These are phyloP conservation scores for Tilletia caries DNA, from an alignment of 1,284 basidiomycete species.

Conservation along the genomic window DNA sequence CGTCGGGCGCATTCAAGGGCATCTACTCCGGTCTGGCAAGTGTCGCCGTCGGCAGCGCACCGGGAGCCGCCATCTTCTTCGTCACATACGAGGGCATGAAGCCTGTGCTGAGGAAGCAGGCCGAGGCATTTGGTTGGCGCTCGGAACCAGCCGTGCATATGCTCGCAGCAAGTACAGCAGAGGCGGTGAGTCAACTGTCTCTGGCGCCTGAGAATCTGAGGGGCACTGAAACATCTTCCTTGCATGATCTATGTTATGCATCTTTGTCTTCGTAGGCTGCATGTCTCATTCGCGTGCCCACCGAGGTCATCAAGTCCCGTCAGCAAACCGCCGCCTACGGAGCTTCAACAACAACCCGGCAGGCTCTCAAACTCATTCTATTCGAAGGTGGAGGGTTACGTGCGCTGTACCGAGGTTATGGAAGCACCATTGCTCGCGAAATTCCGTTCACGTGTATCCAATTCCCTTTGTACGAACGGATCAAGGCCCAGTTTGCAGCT, in stretches of 20 bases:
- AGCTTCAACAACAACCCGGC: constrained; percentile 58
- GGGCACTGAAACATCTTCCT: too few relatives aligned
- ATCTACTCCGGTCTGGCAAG: constrained; percentile 93
- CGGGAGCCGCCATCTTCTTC: constrained; percentile 94
- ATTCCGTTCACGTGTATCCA: constrained; percentile 95
- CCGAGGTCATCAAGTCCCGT: constrained; percentile 86
- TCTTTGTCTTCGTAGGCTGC: constrained; percentile 66
- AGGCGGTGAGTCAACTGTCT: constrained; percentile 34
- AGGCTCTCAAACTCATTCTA: constrained; percentile 59
- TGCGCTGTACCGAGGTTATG: constrained; percentile 77
- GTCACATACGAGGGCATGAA: constrained; percentile 90
- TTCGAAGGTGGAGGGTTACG: constrained; percentile 59
- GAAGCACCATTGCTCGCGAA: constrained; percentile 73
- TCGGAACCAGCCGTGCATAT: constrained; percentile 52
- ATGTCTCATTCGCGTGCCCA: constrained; percentile 87
- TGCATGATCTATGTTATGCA: too few relatives aligned
- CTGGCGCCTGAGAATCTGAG: too few relatives aligned
- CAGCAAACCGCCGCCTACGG: constrained; percentile 73
- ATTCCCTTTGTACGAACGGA: constrained; percentile 88
- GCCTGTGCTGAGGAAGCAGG: constrained; percentile 53
- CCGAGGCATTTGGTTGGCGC: not conserved
- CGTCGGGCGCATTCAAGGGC: constrained; percentile 82
- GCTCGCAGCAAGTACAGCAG: constrained; percentile 53
- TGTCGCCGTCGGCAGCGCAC: constrained; percentile 90
- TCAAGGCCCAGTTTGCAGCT: constrained; percentile 61